Base-by-base conservation (phyloP, 2,329 filamentous ascomycete genomes). In the Aureobasidium sp. region DNA sequence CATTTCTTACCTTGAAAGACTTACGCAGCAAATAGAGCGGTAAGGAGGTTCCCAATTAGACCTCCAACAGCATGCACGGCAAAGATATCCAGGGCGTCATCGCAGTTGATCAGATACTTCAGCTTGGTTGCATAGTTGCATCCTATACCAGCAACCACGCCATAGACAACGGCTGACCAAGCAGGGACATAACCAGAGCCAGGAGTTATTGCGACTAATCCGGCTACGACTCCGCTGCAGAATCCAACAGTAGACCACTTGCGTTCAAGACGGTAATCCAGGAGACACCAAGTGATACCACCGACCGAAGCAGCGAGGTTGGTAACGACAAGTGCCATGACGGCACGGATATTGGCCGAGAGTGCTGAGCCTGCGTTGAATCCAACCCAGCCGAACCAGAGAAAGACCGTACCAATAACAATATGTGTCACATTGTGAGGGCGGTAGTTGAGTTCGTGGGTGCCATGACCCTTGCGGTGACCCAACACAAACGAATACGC, bases 171-270 rank as follows among this genome's bases (percentile, higher is more conserved):
- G 2, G 91, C 88, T 3, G 91, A 82, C 91, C 91, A 96, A 1
- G 88, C 83, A 11, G 91, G 90, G 15, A 96, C 90, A 71, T 83
- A 95, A 71, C 89, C 91, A 62, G 90, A 94, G 35, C 88, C 91
- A 7, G 91, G 91, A 9, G 91, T 96, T 66, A 96, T 95, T 63
- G 87, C 87, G 6, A 96, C 91, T 22, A 96, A 81, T 22, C 91
- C 91, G 37, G 91, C 88, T 68, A 96, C 88, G 27, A 95, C 88
- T 65, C 91, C 91, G 0, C 89, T 94, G 77, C 91, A 96, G 81
- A 96, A 96, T 2, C 91, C 91, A 29, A 96, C 91, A 1, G 90
- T 93, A 0, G 90, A 95, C 88, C 90, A 96, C 78, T 96, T 96
- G 70, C 85, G 83, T 77, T 96, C 91, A 53, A 96, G 82, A 62